Conservation (phyloP, 2,329 filamentous ascomycete species). For the Cladosporium velox region DNA sequence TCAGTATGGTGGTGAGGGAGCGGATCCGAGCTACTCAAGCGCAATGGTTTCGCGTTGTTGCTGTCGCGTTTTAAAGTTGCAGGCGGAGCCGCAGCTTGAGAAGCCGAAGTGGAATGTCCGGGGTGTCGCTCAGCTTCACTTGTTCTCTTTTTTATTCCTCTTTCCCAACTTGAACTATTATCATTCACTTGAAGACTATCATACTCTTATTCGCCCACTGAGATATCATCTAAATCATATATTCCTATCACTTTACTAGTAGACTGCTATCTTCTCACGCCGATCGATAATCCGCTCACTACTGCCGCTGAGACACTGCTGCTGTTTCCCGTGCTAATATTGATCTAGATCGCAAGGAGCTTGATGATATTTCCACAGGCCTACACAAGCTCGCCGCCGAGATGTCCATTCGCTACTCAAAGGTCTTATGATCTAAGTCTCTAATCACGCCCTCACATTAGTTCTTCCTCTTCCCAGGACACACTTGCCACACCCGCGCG, state of each 20-base stretch:
- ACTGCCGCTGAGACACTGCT: background rate
- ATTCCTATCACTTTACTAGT: background rate
- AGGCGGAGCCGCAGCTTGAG: background rate
- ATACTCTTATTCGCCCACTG: background rate
- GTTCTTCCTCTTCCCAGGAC: too few species aligned
- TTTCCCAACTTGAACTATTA: background rate
- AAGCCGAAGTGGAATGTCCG: background rate
- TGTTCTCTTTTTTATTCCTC: background rate
- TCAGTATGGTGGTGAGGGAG: background rate
- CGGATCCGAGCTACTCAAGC: background rate
- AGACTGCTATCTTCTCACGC: background rate
- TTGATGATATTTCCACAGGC: too few species aligned
- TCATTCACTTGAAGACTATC: background rate
- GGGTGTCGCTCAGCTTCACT: background rate
- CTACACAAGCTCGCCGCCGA: too few species aligned
- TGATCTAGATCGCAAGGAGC: too few species aligned
- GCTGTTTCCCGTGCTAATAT: too few species aligned
- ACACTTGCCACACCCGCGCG: too few species aligned
- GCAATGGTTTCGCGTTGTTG: slow-evolving; percentile 8
- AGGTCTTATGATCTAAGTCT: too few species aligned
- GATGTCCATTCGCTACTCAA: too few species aligned
- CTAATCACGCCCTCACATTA: too few species aligned
- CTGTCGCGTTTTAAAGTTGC: background rate
- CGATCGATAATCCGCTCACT: background rate
- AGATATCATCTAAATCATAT: background rate